A percentile compares a stretch with the other conserved stretches of the same genome.
Evolutionary conservation across 768 basidiomycete species (phyloP).

Genomic region (Boletus reticuloceps): DNA sequence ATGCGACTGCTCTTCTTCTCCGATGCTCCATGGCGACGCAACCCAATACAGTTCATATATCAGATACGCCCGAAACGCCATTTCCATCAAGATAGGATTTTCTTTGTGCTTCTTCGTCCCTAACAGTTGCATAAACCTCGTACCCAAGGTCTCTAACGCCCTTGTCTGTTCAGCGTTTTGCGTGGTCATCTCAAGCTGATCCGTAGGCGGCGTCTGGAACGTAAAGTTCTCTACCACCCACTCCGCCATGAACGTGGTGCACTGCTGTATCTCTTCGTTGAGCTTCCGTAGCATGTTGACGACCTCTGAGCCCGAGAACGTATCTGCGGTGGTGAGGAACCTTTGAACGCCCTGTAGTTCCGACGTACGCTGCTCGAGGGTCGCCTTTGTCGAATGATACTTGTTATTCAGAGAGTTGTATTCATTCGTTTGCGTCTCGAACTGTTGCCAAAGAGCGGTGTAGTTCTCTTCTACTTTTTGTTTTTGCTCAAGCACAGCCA

Average conservation of each 20-base stretch:
- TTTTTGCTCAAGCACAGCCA: constrained; percentile 1
- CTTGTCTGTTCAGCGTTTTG: constrained; percentile 10
- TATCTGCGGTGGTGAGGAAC: constrained; percentile 42
- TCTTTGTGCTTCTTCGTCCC: constrained; percentile 21
- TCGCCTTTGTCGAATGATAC: constrained; percentile 13
- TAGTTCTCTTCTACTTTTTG: constrained; percentile 1
- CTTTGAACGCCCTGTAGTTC: constrained; percentile 43
- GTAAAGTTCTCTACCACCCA: constrained; percentile 39
- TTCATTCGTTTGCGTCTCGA: constrained; percentile 13
- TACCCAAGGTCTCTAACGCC: constrained; percentile 10
- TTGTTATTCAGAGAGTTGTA: constrained; percentile 7
- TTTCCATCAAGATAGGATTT: constrained; percentile 31
- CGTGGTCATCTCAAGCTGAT: constrained; percentile 3
- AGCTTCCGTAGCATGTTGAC: constrained; percentile 39
- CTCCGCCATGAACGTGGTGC: constrained; percentile 43
- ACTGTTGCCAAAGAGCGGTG: constrained; percentile 5
- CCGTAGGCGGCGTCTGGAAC: constrained; percentile 11
- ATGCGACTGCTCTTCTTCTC: constrained; percentile 16
- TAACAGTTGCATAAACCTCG: constrained; percentile 17
- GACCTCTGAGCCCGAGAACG: constrained; percentile 44
- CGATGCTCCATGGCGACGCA: constrained; percentile 20
- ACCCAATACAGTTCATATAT: constrained; percentile 19
- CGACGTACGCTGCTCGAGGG: constrained; percentile 39
- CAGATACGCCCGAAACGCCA: constrained; percentile 30
- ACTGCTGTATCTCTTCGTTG: constrained; percentile 46